Base-by-base conservation (phyloP, 1,284 basidiomycete genomes). In the Pyrrhoderma lamaoense region DNA sequence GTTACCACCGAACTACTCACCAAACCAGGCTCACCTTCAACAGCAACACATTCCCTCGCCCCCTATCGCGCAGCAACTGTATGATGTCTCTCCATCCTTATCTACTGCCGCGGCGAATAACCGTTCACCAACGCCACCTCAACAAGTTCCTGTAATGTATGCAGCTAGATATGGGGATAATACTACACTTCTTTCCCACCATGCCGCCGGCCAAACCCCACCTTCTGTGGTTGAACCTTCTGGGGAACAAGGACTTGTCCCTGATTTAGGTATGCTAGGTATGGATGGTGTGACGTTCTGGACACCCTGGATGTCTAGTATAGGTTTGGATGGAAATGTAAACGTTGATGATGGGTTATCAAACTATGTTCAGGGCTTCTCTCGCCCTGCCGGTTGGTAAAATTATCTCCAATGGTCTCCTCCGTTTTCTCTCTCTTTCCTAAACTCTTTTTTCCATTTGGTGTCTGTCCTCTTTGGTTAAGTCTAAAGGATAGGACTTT, bases 271-370 rank as follows among this genome's bases (percentile, higher is more conserved):
- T 18, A 47, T 47, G 46, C 35, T 47, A 34, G 46, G 46, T 18
- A 47, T 47, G 46, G 46, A 47, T 38, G 46, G 46, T 22, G 46
- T 47, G 9, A 47, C 46, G 11, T 47, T 47, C 22, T 47, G 46
- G 46, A 47, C 46, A 8, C 46, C 46, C 13, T 47, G 46, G 46
- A 47, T 47, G 46, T 47, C 46, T 36, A 47, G 38, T 39, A 47
- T 47, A 25, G 46, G 46, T 19, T 18, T 47, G 18, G 46, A 47
- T 22, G 46, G 46, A 36, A 47, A 47, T 16, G 46, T 31, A 9
- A 38, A 18, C 19, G 38, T 47, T 23, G 46, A 47, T 36, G 46
- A 47, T n/a, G 38, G 19, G 4, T 36, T 47, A 35, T 18, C 34
- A 18, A 47, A 47, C 38, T 47, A 47, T 23, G 27, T 31, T 31